phyloP scores from a whole-genome alignment of 1,139 yeast genomes.

The Magnusiomyces tetraspermus region DNA sequence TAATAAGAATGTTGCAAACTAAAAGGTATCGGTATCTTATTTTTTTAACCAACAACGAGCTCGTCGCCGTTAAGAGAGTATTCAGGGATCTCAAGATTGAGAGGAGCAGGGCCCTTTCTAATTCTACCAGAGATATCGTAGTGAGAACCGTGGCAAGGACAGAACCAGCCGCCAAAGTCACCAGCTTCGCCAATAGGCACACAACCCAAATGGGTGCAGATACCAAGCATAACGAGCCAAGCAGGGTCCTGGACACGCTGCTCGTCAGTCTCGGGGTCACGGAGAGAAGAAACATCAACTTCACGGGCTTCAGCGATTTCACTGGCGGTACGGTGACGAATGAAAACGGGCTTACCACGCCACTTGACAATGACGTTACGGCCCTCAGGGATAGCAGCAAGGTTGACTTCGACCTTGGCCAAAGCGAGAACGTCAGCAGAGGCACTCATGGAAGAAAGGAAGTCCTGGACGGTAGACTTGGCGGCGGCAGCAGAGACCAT shows the following conservation, averaged over 20 bases:
- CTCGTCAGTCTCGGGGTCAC: conserved; percentile 90
- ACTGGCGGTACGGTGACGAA: conserved; percentile 92
- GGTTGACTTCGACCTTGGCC: conserved; percentile 98
- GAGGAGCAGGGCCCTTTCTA: conserved; percentile 99
- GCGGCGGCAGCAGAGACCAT: conserved; percentile 93
- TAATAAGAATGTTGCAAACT: neutral
- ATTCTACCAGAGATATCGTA: conserved; percentile 99
- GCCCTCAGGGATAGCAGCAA: conserved; percentile 92
- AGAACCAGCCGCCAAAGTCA: conserved; percentile 99
- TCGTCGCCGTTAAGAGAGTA: conserved; percentile 75
- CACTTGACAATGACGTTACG: conserved; percentile 97
- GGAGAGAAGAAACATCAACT: conserved; percentile 62
- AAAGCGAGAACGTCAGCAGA: conserved; percentile 98
- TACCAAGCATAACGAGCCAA: conserved; percentile 99
- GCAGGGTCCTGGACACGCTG: conserved; percentile 96
- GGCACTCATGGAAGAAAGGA: conserved; percentile 89
- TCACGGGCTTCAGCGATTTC: conserved; percentile 93
- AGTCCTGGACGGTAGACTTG: conserved; percentile 94
- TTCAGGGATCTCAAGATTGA: conserved; percentile 92
- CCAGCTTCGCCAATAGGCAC: conserved; percentile 99
- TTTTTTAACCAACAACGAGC: conserved; percentile 62
- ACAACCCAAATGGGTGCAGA: conserved; percentile 99
- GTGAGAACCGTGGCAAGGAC: conserved; percentile 99
- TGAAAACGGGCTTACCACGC: conserved; percentile 99
- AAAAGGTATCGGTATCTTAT: too few relatives aligned